Evolutionary conservation across 2,329 filamentous ascomycete genomes (phyloP), one percentile per base, ranked within the genome.

Genomic region (Cordyceps javanica): DNA sequence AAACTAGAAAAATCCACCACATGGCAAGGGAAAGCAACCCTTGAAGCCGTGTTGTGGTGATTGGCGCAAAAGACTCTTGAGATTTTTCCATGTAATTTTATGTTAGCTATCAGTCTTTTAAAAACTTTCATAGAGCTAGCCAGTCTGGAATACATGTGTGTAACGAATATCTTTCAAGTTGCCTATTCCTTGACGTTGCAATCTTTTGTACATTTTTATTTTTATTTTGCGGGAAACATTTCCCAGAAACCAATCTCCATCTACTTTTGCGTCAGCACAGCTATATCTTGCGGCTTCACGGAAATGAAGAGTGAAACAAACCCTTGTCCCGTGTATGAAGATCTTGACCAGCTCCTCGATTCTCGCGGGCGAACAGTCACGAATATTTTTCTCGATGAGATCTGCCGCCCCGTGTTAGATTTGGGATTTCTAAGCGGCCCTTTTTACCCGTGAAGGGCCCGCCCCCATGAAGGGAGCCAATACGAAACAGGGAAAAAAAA

Each of bases 281-380:
- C n/a, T n/a, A 41, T 14, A 21, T 16, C 5, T 30, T 16, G 7
- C 5, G 5, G 13, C 7, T 5, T 19, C 9, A 16, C n/a, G 19
- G 16, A 21, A 7, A 30, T n/a, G 16, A n/a, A 30, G 16, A 16
- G 32, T 32, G 3, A 32, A 49, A 68, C 80, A 72, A 70, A 90
- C 89, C 77, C 87, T 89, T 16, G 91, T 95, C n/a, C 88, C 90
- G 64, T 91, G 88, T 48, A 91, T 83, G 67, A 97, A 97, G 52
- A 97, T 90, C 62, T 82, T 79, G 46, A 93, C 84, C 51, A 97
- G 74, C 68, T 96, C 88, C 64, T 96, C 91, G 59, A 97, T 82
- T 44, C 91, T 79, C 38, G 77, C 77, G 0, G 88, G 85, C 2
- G 90, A 92, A 63, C 93, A 88, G 50, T 84, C 74, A n/a, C 80